Base-by-base conservation (phyloP, 139 green algal species). In the Picochlorum sp. region DNA sequence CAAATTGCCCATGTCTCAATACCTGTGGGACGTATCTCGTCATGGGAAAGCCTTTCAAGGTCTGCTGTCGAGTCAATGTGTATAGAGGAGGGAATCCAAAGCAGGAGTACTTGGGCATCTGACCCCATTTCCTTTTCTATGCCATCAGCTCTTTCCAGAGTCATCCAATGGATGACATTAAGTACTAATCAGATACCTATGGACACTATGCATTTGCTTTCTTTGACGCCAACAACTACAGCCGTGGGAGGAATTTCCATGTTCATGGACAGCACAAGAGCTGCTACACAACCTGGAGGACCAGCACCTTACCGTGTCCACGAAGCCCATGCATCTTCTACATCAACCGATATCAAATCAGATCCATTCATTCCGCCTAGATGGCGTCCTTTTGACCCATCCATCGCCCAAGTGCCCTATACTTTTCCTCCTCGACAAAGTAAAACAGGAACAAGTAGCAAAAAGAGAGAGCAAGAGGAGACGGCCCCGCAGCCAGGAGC, bases 371-470 rank as follows among this genome's bases (percentile, higher is more conserved):
- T 76, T 24, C 61, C 63, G 24, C 68, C 68, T 7, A 51, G 39
- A 49, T 76, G 69, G 69, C 57, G 51, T 7, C 65, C 43, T 3
- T 61, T 59, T 39, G 25, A 26, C 29, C 30, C 32, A 10, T 39
- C 49, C 14, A 14, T 69, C 3, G 40, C 64, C 0, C 69, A 76
- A 41, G 44, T 76, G 5, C 57, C 57, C 1, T 33, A 50, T 57
- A 76, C 69, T 33, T 75, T 74, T 37, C 69, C 68, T 25, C 66
- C 66, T n/a, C 13, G 32, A 18, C 5, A 32, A 36, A 52, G 7
- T 4, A 35, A 10, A 44, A 41, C 20, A n/a, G n/a, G n/a, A n/a
- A n/a, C n/a, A n/a, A 7, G 9, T 18, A 22, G 55, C 18, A 47
- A 35, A 1, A 50, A 28, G 29, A 49, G 39, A 54, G 36, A 51